A percentile compares a stretch with the other conserved stretches of the same genome.
Evolutionary conservation across 768 basidiomycete genomes (phyloP).

Genomic region (Lactarius vividus): DNA sequence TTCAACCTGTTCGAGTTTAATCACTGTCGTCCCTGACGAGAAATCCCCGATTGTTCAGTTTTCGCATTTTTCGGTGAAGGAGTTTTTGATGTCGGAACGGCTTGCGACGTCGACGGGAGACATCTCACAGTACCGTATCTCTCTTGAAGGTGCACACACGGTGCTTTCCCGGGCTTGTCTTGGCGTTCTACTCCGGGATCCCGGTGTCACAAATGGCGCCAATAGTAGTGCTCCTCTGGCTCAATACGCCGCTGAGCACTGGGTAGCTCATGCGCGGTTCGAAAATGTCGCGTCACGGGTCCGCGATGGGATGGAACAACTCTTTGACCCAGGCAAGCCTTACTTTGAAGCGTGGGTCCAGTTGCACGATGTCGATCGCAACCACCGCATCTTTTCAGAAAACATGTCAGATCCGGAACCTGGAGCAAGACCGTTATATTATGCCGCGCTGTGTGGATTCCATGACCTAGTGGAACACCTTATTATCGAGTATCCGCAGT

Average conservation of each 20-base stretch:
- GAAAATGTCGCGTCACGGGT: background rate
- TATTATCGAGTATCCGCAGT: background rate
- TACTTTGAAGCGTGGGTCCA: background rate
- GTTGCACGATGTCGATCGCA: background rate
- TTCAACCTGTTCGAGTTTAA: background rate
- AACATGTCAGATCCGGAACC: background rate
- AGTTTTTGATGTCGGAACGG: background rate
- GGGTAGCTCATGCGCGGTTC: background rate
- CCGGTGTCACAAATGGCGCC: background rate
- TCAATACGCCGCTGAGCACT: background rate
- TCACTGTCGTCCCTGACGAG: background rate
- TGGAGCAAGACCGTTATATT: background rate
- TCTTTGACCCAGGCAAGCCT: background rate
- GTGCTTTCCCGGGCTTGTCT: background rate
- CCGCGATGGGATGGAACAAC: background rate
- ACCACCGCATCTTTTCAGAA: too few species aligned
- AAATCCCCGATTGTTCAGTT: background rate
- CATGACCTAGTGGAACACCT: background rate
- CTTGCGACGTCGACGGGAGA: background rate
- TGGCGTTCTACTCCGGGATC: background rate
- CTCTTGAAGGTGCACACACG: background rate
- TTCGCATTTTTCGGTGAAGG: background rate
- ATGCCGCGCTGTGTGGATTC: background rate
- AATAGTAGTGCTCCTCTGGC: background rate
- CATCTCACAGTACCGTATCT: background rate